Conservation (phyloP, 495 filamentous ascomycete species). For the Neurospora sp. region DNA sequence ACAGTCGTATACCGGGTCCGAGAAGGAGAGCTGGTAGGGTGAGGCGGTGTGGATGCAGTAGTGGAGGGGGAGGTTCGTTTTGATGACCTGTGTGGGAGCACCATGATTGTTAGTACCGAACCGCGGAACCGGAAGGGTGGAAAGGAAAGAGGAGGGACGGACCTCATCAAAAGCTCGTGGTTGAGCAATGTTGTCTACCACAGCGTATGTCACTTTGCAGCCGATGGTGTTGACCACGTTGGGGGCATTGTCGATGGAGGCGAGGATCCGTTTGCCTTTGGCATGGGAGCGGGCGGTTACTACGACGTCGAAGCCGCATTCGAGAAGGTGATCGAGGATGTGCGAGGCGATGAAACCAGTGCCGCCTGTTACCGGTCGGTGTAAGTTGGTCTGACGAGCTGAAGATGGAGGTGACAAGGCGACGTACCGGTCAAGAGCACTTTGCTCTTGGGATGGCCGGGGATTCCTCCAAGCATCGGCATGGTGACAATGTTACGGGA, state of each 20-base stretch:
- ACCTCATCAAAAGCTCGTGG: conserved; percentile 27
- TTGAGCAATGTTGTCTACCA: conserved; percentile 27
- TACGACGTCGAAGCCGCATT: conserved; percentile 27
- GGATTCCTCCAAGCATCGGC: background rate
- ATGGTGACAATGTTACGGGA: background rate
- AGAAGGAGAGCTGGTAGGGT: conserved; percentile 27
- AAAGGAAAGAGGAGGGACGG: background rate
- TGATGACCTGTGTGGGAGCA: conserved; percentile 8
- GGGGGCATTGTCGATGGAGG: conserved; percentile 11
- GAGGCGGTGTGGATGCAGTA: conserved; percentile 38
- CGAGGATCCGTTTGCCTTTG: conserved; percentile 26
- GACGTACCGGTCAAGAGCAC: conserved; percentile 22
- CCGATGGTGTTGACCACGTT: background rate
- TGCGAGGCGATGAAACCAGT: conserved; percentile 35
- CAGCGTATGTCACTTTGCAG: conserved; percentile 17
- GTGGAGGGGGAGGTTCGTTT: conserved; percentile 22
- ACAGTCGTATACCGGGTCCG: conserved; percentile 29
- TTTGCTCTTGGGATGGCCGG: conserved; percentile 7
- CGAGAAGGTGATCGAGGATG: conserved; percentile 24
- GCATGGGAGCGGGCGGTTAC: conserved; percentile 31
- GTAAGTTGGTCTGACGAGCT: background rate
- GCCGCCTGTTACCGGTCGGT: conserved; percentile 16
- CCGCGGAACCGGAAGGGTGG: background rate
- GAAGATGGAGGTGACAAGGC: background rate
- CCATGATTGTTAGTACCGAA: background rate